phyloP scores from a whole-genome alignment of 345 rosid species.

The Anacardium occidentale region DNA sequence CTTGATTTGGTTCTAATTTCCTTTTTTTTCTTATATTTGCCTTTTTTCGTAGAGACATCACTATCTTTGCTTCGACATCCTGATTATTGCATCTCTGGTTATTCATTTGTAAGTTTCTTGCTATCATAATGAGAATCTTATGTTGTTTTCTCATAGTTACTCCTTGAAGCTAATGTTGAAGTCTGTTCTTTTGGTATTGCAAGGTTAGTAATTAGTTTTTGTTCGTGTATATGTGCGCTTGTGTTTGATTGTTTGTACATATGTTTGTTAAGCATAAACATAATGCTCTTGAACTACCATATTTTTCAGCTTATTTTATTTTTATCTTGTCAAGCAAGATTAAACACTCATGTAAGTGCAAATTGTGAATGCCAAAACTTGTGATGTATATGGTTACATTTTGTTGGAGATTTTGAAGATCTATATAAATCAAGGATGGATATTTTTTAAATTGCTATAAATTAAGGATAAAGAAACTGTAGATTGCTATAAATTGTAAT shows the following conservation, averaged over 20 bases:
- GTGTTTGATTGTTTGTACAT: neutral
- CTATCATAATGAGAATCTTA: neutral
- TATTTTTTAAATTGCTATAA: too few species aligned
- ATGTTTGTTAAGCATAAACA: neutral
- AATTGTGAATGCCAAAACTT: neutral
- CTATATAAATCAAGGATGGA: too few species aligned
- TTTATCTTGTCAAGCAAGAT: neutral
- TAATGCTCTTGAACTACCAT: neutral
- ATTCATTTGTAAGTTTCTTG: constrained; percentile 70
- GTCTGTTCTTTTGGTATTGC: neutral
- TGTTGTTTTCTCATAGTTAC: neutral
- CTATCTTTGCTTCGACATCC: constrained; percentile 92
- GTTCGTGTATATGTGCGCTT: neutral
- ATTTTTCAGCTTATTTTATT: neutral
- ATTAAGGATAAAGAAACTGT: too few species aligned
- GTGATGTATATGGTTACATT: neutral
- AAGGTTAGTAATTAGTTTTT: neutral
- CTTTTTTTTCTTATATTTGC: neutral
- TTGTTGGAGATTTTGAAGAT: too few species aligned
- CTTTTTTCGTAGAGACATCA: constrained; percentile 65
- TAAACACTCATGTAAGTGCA: neutral
- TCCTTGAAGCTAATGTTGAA: neutral
- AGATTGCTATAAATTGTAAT: too few species aligned
- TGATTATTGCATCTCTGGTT: constrained; percentile 92
- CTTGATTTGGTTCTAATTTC: neutral